Base-by-base conservation (phyloP, 352 stramenopile genomes). In the Globisporangium orthogonon region DNA sequence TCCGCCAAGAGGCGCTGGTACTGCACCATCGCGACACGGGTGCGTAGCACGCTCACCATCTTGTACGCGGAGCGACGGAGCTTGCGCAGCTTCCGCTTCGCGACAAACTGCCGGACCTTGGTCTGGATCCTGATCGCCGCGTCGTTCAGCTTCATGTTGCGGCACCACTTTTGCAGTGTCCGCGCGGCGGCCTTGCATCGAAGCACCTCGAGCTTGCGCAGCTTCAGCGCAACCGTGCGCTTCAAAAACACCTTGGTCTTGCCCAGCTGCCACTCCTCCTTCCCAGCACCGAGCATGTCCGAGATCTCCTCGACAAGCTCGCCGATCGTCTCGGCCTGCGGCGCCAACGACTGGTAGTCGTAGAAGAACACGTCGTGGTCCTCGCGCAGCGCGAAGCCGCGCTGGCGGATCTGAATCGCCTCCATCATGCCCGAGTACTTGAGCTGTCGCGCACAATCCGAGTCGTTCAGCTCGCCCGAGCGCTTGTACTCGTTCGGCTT, bases 341-440 rank as follows among this genome's bases (percentile, higher is more conserved):
- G 86, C 2, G 82, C 81, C 17, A 96, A 63, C n/a, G 78, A 80
- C 52, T 94, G 83, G 50, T 93, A 95, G 61, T 96, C 85, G 57
- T 96, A 95, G 60, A 96, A 96, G 61, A 96, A 96, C 30, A 94
- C 85, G 52, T 96, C 86, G 62, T 96, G 86, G 43, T 96, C 86
- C 54, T 96, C 86, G 13, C 86, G 83, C 18, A 96, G 59, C 35
- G 84, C 86, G 66, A 96, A 96, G 15, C 86, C 86, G 41, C 82
- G 83, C 63, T 95, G 86, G 49, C 86, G 86, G 48, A 96, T 96
- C 62, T 96, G 85, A 51, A 96, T 95, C 11, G 86, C 85, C 55
- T 96, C 86, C 85, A 96, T 95, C 86, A 96, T 96, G 40, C 87
- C 87, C 17, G 87, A 95, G 58, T 96, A 96, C 65, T 95, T 95